These are phyloP conservation scores for Arachis stenosperma DNA, from an alignment of 306 rosid species.

Conservation along the genomic window DNA sequence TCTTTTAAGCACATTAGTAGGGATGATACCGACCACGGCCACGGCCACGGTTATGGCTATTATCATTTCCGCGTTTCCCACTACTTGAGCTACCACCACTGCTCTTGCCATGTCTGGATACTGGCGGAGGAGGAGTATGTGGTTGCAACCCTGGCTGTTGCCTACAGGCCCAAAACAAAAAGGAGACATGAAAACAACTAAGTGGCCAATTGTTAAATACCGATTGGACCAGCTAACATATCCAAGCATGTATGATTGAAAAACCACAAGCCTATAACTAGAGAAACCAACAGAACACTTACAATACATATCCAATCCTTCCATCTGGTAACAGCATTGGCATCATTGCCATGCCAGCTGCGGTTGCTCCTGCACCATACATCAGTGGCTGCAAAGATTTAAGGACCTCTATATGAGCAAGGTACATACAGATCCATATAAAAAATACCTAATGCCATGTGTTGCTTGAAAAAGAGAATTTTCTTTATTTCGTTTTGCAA, in stretches of 20 bases:
- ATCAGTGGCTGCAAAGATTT: slow-evolving; percentile 64
- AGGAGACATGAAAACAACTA: slow-evolving; percentile 11
- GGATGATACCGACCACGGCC: slow-evolving; percentile 65
- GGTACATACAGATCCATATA: not conserved
- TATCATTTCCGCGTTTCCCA: slow-evolving; percentile 52
- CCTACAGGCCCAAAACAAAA: slow-evolving; percentile 43
- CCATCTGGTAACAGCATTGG: slow-evolving; percentile 80
- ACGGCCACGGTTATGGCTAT: slow-evolving; percentile 34
- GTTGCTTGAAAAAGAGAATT: slow-evolving; percentile 3
- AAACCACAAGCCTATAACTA: slow-evolving; percentile 8
- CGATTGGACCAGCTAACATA: slow-evolving; percentile 15
- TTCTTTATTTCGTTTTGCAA: not conserved
- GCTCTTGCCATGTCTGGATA: slow-evolving; percentile 51
- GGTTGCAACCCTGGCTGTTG: slow-evolving; percentile 63
- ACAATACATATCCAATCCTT: slow-evolving; percentile 69
- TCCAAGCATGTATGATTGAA: not conserved
- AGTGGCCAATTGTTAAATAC: slow-evolving; percentile 3
- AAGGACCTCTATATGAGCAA: slow-evolving; percentile 42
- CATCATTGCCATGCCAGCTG: slow-evolving; percentile 72
- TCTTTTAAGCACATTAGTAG: slow-evolving; percentile 46
- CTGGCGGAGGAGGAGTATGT: slow-evolving; percentile 42
- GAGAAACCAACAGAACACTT: slow-evolving; percentile 46
- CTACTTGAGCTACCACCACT: slow-evolving; percentile 55
- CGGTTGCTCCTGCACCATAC: slow-evolving; percentile 64
- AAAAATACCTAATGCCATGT: slow-evolving; percentile 4